A percentile compares a stretch with the other conserved stretches of the same genome.
Conservation (phyloP, 139 green algal species). For the Chlorella sp. region DNA sequence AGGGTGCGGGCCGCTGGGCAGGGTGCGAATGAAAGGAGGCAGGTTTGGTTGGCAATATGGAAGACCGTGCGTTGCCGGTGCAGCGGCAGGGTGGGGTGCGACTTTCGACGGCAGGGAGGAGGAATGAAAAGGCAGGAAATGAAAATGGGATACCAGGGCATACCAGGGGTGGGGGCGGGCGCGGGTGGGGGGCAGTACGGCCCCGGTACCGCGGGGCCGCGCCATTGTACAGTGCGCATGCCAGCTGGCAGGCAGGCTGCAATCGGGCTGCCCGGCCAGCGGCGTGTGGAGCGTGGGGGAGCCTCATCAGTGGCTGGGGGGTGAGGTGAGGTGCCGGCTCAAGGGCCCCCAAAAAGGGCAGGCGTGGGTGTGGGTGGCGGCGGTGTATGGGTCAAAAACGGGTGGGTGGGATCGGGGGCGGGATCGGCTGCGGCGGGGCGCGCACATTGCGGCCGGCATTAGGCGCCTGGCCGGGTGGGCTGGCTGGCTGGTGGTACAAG, state of each 20-base stretch:
- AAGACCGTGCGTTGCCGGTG: not conserved
- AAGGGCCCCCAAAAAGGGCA: not conserved
- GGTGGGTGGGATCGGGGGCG: no score
- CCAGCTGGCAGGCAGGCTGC: not conserved
- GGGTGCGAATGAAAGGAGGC: not conserved
- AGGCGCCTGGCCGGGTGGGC: no score
- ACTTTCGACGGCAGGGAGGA: not conserved
- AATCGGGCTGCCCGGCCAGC: not conserved
- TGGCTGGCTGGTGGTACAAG: no score
- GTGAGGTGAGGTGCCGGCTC: not conserved
- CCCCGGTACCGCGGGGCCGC: not conserved
- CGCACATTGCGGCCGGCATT: no score
- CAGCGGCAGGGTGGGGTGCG: not conserved
- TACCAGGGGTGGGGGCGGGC: not conserved
- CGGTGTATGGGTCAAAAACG: no score
- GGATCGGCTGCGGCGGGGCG: no score
- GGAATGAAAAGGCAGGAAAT: no score
- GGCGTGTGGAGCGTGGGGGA: not conserved
- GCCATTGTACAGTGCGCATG: not conserved
- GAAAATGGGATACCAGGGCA: not conserved
- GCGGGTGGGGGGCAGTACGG: not conserved
- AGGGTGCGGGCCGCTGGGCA: no score
- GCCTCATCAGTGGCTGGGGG: not conserved
- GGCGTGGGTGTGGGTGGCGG: no score
- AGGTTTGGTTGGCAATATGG: not conserved